phyloP scores from a whole-genome alignment of 805 yeast species.

The Yarrowia sp. region DNA sequence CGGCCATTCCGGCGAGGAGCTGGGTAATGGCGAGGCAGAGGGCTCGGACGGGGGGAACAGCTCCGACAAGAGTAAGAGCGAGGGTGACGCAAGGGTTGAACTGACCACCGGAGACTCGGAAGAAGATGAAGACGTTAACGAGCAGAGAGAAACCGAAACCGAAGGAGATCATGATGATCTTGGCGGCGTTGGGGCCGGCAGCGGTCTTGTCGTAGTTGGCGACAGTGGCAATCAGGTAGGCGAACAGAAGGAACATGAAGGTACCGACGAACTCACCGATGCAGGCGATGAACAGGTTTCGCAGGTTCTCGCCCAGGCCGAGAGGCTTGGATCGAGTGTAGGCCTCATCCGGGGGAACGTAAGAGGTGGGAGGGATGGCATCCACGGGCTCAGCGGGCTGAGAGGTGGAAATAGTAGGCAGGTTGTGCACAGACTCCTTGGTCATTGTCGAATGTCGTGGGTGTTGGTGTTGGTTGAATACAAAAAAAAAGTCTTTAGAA shows the following conservation, averaged over 20 bases:
- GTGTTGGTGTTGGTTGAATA: not conserved
- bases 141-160: constrained; percentile 86
- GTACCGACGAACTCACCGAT: constrained; percentile 85
- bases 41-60: constrained; percentile 70
- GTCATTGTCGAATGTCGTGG: not conserved
- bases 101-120: constrained; percentile 83
- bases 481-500: not conserved
- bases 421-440: constrained; percentile 13
- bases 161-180: constrained; percentile 71
- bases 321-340: constrained; percentile 24
- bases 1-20: constrained; percentile 83
- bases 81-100: constrained; percentile 86
- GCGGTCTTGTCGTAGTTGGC: constrained; percentile 55
- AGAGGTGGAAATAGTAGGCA: constrained; percentile 13
- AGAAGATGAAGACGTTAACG: constrained; percentile 65
- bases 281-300: constrained; percentile 65
- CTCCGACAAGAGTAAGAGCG: constrained; percentile 66
- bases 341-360: constrained; percentile 23
- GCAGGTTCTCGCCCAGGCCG: constrained; percentile 45
- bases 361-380: constrained; percentile 21
- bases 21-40: constrained; percentile 62
- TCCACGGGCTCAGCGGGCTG: constrained; percentile 14
- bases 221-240: constrained; percentile 76
- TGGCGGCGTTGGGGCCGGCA: constrained; percentile 47
- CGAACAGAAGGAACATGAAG: constrained; percentile 76